These are phyloP conservation scores for Acacia pycnantha DNA, from an alignment of 331 rosid genomes.

Conservation along the genomic window DNA sequence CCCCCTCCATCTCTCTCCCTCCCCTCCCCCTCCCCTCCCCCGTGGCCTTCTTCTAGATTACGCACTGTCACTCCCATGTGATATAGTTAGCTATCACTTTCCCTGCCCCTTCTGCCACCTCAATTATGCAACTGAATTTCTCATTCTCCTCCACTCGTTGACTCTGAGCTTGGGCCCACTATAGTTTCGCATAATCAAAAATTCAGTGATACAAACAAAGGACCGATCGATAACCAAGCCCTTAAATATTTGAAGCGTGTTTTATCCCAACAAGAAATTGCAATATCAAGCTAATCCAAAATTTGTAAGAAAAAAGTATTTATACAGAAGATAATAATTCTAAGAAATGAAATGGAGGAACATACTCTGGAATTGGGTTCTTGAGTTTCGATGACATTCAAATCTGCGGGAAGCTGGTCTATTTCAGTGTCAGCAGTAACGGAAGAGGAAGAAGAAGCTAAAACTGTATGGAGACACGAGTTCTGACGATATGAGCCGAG, in stretches of 20 bases:
- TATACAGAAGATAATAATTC: neutral
- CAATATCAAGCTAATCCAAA: neutral
- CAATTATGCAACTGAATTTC: neutral
- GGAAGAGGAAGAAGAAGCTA: constrained; percentile 47
- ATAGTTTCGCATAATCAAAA: neutral
- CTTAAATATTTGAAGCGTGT: neutral
- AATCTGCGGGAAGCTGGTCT: constrained; percentile 63
- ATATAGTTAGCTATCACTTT: neutral
- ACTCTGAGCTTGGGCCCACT: neutral
- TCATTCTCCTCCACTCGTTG: neutral
- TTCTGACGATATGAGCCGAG: constrained; percentile 20
- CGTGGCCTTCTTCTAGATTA: neutral
- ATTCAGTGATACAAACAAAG: constrained; percentile 11
- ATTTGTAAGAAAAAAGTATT: neutral
- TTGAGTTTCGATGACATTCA: constrained; percentile 58
- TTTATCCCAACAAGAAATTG: neutral
- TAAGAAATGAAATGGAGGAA: neutral
- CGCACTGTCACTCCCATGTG: neutral
- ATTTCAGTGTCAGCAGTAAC: constrained; percentile 36
- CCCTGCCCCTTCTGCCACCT: neutral
- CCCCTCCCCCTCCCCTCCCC: neutral
- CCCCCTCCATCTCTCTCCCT: neutral
- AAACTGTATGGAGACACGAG: constrained; percentile 35
- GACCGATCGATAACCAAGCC: neutral
- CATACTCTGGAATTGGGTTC: constrained; percentile 75